Conservation (phyloP, 345 rosid species). For the Syzygium oleosum region DNA sequence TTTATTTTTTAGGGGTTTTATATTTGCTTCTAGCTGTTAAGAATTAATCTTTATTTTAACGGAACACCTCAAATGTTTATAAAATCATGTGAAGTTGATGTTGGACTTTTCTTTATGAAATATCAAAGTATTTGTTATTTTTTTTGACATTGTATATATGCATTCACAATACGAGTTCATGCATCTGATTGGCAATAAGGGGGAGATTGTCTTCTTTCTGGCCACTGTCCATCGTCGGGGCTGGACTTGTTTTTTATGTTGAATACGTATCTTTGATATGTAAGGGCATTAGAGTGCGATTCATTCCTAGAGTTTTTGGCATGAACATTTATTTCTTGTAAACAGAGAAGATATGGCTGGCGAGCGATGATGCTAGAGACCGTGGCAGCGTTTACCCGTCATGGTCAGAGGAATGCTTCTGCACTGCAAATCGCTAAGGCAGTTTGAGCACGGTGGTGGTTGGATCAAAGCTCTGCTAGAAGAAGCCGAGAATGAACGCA, state of each 20-base stretch:
- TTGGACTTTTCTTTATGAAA: neutral
- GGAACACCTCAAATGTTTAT: neutral
- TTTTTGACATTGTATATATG: neutral
- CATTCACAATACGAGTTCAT: neutral
- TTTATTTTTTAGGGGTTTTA: neutral
- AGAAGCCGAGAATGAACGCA: too few relatives aligned
- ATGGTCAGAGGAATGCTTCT: conserved; percentile 78
- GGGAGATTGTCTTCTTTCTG: neutral
- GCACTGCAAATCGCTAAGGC: too few relatives aligned
- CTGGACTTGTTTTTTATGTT: neutral
- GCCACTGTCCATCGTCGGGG: neutral
- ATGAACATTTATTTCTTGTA: neutral
- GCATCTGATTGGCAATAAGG: neutral
- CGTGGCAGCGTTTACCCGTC: conserved; percentile 70
- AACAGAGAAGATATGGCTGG: conserved; percentile 62
- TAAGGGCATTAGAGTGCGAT: neutral
- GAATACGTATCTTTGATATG: neutral
- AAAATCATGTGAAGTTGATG: neutral
- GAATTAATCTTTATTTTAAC: neutral
- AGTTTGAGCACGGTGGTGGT: too few relatives aligned
- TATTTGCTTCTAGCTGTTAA: neutral
- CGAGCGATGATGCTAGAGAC: conserved; percentile 90
- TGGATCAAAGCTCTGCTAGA: too few relatives aligned
- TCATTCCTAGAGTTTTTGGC: neutral
- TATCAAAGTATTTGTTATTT: neutral